Base-by-base conservation (phyloP, 345 rosid genomes). In the Pseudoturritis turrita region DNA sequence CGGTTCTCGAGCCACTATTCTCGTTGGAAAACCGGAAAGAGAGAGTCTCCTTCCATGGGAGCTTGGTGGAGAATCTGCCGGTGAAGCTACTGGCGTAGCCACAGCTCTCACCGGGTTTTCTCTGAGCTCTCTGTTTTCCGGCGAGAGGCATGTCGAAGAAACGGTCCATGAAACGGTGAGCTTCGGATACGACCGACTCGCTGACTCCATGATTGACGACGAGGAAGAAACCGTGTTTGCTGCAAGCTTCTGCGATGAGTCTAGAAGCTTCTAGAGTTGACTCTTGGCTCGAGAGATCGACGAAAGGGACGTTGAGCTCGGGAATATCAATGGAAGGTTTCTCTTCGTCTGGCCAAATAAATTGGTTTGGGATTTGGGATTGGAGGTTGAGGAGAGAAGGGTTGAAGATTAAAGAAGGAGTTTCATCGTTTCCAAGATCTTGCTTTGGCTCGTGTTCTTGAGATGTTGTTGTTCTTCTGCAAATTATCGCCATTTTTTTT, bases 81-180 rank as follows among this genome's bases (percentile, higher is more conserved):
- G 99, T 95, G 87, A 95, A 95, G 77, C 98, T 95, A 72, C 98
- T 91, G 4, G 99, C 99, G 49, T 95, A 95, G 28, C 99, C 99
- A 61, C 89, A 85, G 67, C 79, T 83, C 82, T 90, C 98, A 2
- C 98, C 99, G 8, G 66, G 12, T 75, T 87, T 88, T 72, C 98
- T 90, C 79, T 82, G 89, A 67, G 92, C 92, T 71, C 62, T 81
- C 71, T 84, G 91, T 80, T 96, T 96, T 36, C 83, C 91, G 23
- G 64, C 31, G 10, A 92, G 89, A 10, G 96, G 87, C 77, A 96
- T 68, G 53, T 84, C 83, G 46, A 96, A 96, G 89, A 96, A 96
- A 43, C 28, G 71, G 45, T 88, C 90, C 91, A 83, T 86, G 79
- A 65, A 73, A 13, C 37, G 71, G 53, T 90, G 97, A 28, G 97